Percentiles rank a stretch among this genome's conserved stretches.
Evolutionary conservation across 805 yeast genomes (phyloP).

Genomic region (Zygosaccharomyces bailii): DNA sequence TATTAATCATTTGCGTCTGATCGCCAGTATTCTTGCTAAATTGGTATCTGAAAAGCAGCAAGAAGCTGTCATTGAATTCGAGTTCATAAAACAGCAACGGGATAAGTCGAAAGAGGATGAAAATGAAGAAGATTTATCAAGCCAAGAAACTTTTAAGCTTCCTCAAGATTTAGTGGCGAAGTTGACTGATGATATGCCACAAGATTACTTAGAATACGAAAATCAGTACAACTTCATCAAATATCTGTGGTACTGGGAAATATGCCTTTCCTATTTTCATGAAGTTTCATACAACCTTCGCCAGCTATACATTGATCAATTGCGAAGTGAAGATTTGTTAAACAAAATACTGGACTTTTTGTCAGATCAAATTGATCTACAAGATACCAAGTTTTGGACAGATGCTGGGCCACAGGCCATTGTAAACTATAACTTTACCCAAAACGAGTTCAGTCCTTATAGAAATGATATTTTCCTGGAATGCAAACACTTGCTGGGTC

Average conservation of each 20-base stretch:
- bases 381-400: conserved; percentile 26
- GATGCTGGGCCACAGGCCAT: conserved; percentile 27
- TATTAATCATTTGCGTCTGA: conserved; percentile 44
- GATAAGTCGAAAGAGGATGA: conserved; percentile 21
- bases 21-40: conserved; percentile 39
- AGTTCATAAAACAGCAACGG: conserved; percentile 44
- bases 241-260: conserved; percentile 67
- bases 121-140: conserved; percentile 9
- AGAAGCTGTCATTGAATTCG: conserved; percentile 58
- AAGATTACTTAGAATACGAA: conserved; percentile 41
- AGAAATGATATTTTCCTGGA: conserved; percentile 29
- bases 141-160: conserved; percentile 27
- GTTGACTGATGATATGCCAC: conserved; percentile 31
- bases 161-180: conserved; percentile 38
- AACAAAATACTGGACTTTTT: conserved; percentile 50
- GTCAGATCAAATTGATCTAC: conserved; percentile 50
- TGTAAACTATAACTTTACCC: conserved; percentile 20
- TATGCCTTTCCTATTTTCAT: conserved; percentile 58
- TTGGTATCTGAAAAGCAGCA: conserved; percentile 50
- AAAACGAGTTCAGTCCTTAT: conserved; percentile 23
- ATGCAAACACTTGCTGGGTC: conserved; percentile 29
- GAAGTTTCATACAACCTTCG: conserved; percentile 64
- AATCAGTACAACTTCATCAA: conserved; percentile 37
- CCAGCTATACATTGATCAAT: conserved; percentile 53
- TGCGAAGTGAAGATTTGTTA: conserved; percentile 49